Conservation (phyloP, 495 filamentous ascomycete genomes). For the Talaromyces proteolyticus region DNA sequence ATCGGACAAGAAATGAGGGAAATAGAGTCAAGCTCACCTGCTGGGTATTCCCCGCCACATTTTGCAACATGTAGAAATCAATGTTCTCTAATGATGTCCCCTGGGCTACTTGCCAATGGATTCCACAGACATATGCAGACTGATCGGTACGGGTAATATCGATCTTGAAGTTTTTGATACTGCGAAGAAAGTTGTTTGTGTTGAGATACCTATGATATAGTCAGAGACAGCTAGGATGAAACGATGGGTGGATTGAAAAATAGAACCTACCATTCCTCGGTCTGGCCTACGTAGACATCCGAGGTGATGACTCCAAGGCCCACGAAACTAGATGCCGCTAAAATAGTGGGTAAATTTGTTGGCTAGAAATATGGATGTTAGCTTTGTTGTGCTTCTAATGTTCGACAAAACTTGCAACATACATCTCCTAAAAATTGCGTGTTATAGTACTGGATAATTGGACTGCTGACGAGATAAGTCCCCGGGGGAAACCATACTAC, state of each 20-base stretch:
- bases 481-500: conserved; percentile 56
- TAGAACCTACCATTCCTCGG: conserved; percentile 11
- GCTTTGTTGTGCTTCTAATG: no score
- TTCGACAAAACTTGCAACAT: not conserved
- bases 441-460: conserved; percentile 60
- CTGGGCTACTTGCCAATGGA: conserved; percentile 38
- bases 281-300: conserved; percentile 32
- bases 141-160: conserved; percentile 18
- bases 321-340: conserved; percentile 30
- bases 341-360: conserved; percentile 30
- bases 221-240: not conserved
- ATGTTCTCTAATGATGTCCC: conserved; percentile 42
- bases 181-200: conserved; percentile 28
- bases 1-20: not conserved
- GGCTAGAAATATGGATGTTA: conserved; percentile 16
- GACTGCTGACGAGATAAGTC: conserved; percentile 52
- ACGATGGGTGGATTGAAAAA: not conserved
- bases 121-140: conserved; percentile 14
- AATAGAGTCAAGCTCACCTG: not conserved
- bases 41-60: conserved; percentile 7
- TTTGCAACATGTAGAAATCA: conserved; percentile 40
- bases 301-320: conserved; percentile 45
- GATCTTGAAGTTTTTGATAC: conserved; percentile 30
- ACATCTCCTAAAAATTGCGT: conserved; percentile 56
- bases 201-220: conserved; percentile 13